Percentiles rank a stretch among this genome's conserved stretches.
phyloP scores from a whole-genome alignment of 2,329 filamentous ascomycete species.

The Colletotrichum gigasporum region DNA sequence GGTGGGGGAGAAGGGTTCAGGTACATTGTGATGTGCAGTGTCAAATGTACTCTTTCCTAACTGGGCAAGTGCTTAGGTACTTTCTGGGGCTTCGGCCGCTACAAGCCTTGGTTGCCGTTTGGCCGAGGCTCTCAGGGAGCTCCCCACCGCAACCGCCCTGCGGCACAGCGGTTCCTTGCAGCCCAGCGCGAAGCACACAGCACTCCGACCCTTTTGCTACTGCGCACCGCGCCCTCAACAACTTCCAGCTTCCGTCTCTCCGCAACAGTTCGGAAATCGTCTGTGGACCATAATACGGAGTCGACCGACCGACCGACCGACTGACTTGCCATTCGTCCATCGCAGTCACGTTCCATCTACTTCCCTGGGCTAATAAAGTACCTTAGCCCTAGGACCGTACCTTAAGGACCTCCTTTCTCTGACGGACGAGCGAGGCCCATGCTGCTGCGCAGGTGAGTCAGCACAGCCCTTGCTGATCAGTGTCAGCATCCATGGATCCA shows the following conservation, averaged over 20 bases:
- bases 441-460: no score
- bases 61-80: neutral
- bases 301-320: no score
- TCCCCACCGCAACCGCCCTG: neutral
- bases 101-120: slow-evolving; percentile 6
- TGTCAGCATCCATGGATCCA: no score
- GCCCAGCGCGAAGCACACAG: neutral
- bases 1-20: neutral
- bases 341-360: neutral
- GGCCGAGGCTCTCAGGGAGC: slow-evolving; percentile 21
- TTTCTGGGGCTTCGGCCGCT: neutral
- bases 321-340: neutral
- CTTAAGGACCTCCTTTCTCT: no score
- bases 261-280: neutral
- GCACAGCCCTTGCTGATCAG: no score
- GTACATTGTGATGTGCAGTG: neutral
- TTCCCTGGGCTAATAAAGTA: neutral
- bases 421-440: no score
- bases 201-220: neutral
- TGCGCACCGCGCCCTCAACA: neutral
- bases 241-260: neutral
- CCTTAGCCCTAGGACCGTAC: no score
- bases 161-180: neutral
- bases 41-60: slow-evolving; percentile 16
- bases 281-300: neutral